A percentile compares a stretch with the other conserved stretches of the same genome.
Evolutionary conservation across 176 grass and related monocot genomes (phyloP).

Genomic region (Carex myosuroides): DNA sequence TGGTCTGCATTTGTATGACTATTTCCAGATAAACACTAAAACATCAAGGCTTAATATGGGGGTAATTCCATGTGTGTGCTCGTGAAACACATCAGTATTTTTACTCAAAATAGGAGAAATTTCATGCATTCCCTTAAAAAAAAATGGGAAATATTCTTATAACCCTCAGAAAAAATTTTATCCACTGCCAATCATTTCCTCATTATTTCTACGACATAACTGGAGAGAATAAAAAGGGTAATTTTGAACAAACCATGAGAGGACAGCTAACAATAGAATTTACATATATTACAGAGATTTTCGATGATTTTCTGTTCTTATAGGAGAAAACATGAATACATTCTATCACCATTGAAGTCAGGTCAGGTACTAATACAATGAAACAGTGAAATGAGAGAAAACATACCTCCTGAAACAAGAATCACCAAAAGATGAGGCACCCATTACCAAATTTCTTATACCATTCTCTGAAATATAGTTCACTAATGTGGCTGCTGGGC

Average conservation of each 20-base stretch:
- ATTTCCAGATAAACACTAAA: background rate
- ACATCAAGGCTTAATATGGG: background rate
- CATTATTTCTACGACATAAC: background rate
- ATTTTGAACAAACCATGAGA: background rate
- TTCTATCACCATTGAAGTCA: background rate
- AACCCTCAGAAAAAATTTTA: background rate
- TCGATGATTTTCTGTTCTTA: background rate
- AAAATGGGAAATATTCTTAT: background rate
- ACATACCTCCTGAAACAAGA: conserved; percentile 49
- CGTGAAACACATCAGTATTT: background rate
- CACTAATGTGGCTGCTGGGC: conserved; percentile 47
- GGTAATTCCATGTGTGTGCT: background rate
- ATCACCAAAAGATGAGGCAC: conserved; percentile 32
- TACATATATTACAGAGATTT: background rate
- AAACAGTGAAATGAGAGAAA: background rate
- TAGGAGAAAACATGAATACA: background rate
- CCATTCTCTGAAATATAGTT: conserved; percentile 52
- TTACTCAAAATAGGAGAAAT: background rate
- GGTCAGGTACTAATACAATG: background rate
- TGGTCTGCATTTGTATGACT: background rate
- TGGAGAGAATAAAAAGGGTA: background rate
- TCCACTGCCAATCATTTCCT: background rate
- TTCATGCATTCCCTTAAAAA: background rate
- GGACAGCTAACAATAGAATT: background rate
- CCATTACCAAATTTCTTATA: conserved; percentile 59